Base-by-base conservation (phyloP, 2,329 filamentous ascomycete species). In the Colletotrichum zoysiae region DNA sequence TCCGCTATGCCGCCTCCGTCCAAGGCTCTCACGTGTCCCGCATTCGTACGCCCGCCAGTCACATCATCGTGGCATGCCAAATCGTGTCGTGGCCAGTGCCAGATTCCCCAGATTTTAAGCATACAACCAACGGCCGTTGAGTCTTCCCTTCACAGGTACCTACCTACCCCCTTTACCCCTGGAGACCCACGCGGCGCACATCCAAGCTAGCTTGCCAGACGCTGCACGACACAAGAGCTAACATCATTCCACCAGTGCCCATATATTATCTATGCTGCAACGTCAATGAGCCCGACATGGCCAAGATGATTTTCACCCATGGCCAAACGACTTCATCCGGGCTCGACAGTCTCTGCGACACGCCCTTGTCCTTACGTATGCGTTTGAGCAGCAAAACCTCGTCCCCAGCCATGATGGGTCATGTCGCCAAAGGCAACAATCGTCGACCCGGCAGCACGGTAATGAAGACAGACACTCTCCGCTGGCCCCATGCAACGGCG, bases 101-200 rank as follows among this genome's bases (percentile, higher is more conserved):
- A 48, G 26, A 16, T 38, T 44, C 64, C n/a, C 69, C 58, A 69
- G 50, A 64, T 63, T 64, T 30, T 56, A 71, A 71, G 65, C 69
- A 42, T 16, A 30, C 7, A 20, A 44, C 18, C 5, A 30, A 30
- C 30, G 30, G 16, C 42, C 18, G 23, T 30, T 51, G 11, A 26
- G n/a, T 14, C 23, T 26, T 51, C 5, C 3, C 12, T 30, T 18
- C 30, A 30, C 30, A 30, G 6, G 0, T 26, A 5, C 50, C n/a
- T n/a, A n/a, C n/a, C n/a, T n/a, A n/a, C n/a, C n/a, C 23, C 3
- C 48, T n/a, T n/a, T n/a, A 46, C 44, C 44, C 44, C 44, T 26
- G 48, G 23, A 14, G 9, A 20, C 14, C n/a, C 14, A 30, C 50
- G 23, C 5, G 50, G 23, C 51, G 51, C 18, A 1, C 20, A 56